Evolutionary conservation across 768 basidiomycete genomes (phyloP).

Genomic region (Lactarius tabidus): DNA sequence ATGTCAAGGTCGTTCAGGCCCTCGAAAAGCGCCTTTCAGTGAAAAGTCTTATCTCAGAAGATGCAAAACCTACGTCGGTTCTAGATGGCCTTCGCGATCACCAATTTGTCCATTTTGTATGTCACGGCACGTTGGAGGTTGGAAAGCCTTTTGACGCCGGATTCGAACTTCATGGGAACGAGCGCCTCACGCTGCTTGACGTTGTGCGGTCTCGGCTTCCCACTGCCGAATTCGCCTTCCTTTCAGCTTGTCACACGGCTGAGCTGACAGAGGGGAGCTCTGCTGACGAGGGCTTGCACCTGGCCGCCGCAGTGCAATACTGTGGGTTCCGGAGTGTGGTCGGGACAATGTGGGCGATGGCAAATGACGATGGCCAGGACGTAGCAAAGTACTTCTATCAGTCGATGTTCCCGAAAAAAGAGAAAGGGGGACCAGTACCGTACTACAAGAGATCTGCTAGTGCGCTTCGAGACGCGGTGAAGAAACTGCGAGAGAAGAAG

Average conservation of each 20-base stretch:
- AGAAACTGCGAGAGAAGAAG: background rate
- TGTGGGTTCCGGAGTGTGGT: slow-evolving; percentile 1
- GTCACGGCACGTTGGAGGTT: background rate
- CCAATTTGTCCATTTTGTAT: background rate
- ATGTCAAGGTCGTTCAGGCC: background rate
- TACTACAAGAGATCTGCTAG: background rate
- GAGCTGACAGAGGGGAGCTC: background rate
- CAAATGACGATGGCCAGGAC: background rate
- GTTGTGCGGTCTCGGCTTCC: background rate
- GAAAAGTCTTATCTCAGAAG: background rate
- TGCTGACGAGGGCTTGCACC: background rate
- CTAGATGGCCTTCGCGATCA: background rate
- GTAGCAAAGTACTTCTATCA: background rate
- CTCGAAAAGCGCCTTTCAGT: background rate
- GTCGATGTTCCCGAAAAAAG: background rate
- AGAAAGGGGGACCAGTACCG: background rate
- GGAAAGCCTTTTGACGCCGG: background rate
- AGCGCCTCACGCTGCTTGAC: background rate
- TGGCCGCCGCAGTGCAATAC: background rate
- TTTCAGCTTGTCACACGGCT: slow-evolving; percentile 1
- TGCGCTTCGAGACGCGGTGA: background rate
- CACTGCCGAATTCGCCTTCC: background rate
- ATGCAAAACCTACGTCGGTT: background rate
- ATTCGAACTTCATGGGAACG: background rate
- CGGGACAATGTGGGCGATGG: slow-evolving; percentile 7